phyloP scores from a whole-genome alignment of 176 grass and related monocot genomes.

The Avena sativa region DNA sequence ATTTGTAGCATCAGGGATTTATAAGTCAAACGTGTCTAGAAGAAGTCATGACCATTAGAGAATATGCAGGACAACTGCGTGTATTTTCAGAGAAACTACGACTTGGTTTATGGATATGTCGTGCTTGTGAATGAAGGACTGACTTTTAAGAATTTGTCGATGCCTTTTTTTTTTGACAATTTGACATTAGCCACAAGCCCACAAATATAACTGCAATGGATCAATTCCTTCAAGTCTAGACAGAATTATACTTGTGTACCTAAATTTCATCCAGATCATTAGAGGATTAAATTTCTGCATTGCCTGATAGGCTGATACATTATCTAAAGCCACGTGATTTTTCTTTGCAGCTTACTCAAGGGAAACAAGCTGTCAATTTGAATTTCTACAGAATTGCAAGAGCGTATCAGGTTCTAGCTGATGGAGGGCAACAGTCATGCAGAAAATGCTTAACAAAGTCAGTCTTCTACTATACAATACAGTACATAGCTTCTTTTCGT shows the following conservation, averaged over 20 bases:
- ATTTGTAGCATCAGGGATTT: background rate
- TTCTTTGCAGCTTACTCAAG: constrained; percentile 47
- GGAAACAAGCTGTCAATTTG: constrained; percentile 45
- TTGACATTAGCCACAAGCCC: background rate
- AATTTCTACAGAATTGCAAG: constrained; percentile 23
- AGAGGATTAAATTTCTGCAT: constrained; percentile 2
- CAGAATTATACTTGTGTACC: constrained; percentile 28
- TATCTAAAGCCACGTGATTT: background rate
- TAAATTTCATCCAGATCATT: background rate
- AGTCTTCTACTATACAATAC: background rate
- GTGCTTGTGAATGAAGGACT: constrained; percentile 4
- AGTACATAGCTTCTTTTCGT: background rate
- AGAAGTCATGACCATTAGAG: constrained; percentile 12
- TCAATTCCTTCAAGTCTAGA: no score
- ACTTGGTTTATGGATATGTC: background rate
- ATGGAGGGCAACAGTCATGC: constrained; percentile 26
- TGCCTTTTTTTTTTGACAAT: background rate
- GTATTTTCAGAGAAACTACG: constrained; percentile 29
- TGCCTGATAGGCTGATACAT: constrained; percentile 4
- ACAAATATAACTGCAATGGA: constrained; percentile 31
- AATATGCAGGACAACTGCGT: background rate
- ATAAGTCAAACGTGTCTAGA: constrained; percentile 31
- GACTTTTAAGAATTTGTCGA: constrained; percentile 1
- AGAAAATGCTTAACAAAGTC: constrained; percentile 47
- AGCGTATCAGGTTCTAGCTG: constrained; percentile 31